phyloP scores from a whole-genome alignment of 148 eudicot genomes.

The Diospyros lotus region DNA sequence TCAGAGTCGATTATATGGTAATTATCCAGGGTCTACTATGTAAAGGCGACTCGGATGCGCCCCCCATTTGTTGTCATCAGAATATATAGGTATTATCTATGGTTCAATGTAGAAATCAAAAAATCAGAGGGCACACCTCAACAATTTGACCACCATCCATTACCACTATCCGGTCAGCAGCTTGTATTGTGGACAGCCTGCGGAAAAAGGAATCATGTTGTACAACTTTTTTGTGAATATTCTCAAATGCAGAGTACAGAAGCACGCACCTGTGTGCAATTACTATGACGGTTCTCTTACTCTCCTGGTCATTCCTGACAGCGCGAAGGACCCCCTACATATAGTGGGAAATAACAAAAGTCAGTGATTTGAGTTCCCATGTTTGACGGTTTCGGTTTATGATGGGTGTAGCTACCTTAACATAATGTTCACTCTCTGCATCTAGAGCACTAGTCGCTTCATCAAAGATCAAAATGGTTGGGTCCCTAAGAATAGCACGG shows the following conservation, averaged over 20 bases:
- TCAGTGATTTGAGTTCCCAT: not conserved
- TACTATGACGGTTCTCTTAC: slow-evolving; percentile 73
- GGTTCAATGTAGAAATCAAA: not conserved
- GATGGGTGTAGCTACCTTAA: slow-evolving; percentile 60
- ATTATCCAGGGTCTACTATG: not conserved
- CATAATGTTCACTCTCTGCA: slow-evolving; percentile 95
- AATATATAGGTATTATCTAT: not conserved
- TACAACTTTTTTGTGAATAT: slow-evolving; percentile 6
- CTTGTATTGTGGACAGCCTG: slow-evolving; percentile 96
- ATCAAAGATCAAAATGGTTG: slow-evolving; percentile 87
- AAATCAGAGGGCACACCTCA: slow-evolving; percentile 52
- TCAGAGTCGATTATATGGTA: too few species aligned
- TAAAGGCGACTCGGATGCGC: not conserved
- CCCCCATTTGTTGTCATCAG: not conserved
- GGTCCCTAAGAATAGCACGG: slow-evolving; percentile 90
- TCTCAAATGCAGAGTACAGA: slow-evolving; percentile 4
- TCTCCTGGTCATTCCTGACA: slow-evolving; percentile 49
- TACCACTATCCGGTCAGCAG: slow-evolving; percentile 91
- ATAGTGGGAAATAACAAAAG: slow-evolving; percentile 3
- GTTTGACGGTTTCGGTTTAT: not conserved
- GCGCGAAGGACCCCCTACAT: slow-evolving; percentile 86
- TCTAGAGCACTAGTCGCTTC: slow-evolving; percentile 99
- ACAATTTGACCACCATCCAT: slow-evolving; percentile 80
- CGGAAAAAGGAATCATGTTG: slow-evolving; percentile 15
- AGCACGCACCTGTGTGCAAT: slow-evolving; percentile 84